Percentiles rank a stretch among this genome's conserved stretches.
phyloP scores from a whole-genome alignment of 1,284 basidiomycete genomes.

The Trametes polyzona region DNA sequence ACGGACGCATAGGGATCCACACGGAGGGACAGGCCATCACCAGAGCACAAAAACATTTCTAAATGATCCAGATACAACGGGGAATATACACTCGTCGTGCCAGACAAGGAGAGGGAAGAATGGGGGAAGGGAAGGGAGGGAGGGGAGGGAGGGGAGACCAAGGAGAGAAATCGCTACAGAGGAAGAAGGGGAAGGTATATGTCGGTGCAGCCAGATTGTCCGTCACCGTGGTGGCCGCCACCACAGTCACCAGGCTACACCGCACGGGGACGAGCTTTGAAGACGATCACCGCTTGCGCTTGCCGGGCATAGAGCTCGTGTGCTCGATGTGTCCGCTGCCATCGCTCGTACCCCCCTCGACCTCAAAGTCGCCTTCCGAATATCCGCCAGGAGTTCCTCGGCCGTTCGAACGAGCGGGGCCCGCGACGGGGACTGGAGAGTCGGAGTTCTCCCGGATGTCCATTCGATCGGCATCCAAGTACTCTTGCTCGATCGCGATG shows the following conservation, averaged over 20 bases:
- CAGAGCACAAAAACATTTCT: slow-evolving; percentile 23
- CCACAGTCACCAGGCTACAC: neutral
- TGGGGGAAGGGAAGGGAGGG: neutral
- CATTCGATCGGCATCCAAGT: slow-evolving; percentile 25
- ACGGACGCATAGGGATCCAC: slow-evolving; percentile 1
- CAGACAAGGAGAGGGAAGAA: slow-evolving; percentile 8
- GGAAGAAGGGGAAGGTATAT: neutral
- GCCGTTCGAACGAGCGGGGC: slow-evolving; percentile 23
- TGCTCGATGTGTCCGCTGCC: slow-evolving; percentile 30
- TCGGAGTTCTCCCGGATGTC: slow-evolving; percentile 26
- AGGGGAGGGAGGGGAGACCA: too few species aligned
- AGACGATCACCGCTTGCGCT: slow-evolving; percentile 36
- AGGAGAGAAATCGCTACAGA: neutral
- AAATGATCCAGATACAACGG: slow-evolving; percentile 19
- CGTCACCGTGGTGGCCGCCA: neutral
- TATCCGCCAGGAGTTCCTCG: slow-evolving; percentile 22
- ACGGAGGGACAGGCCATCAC: slow-evolving; percentile 13
- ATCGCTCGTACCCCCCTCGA: slow-evolving; percentile 27
- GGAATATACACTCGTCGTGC: slow-evolving; percentile 16
- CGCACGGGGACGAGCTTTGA: neutral
- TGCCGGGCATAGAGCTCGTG: slow-evolving; percentile 30
- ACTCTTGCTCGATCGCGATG: slow-evolving; percentile 25
- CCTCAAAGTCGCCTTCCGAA: slow-evolving; percentile 33
- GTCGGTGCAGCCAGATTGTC: neutral
- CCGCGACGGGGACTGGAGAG: slow-evolving; percentile 28